Base-by-base conservation (phyloP, 129 eudicot species). In the Pulicaria dysenterica region DNA sequence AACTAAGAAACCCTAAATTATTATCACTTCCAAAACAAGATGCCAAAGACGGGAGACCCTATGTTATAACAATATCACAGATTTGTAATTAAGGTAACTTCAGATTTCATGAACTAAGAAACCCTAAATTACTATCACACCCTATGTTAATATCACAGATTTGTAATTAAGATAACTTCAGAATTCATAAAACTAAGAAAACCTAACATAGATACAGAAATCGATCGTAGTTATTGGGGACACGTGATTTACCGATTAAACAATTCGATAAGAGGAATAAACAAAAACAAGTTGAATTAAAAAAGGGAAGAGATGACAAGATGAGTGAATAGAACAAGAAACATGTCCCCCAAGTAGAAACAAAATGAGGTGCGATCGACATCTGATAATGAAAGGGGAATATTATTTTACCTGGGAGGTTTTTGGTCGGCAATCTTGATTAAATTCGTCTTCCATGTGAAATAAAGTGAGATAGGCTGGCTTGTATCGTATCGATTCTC, bases 271-370 rank as follows among this genome's bases (percentile, higher is more conserved):
- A 41, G 3, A 48, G 49, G 34, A 53, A 15, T 53, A 53, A 53
- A 39, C 8, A 39, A 39, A 74, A 19, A 53, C 72, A 64, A 19
- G 14, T 51, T 64, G 44, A 53, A 62, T 74, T 64, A 53, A 24
- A 41, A 41, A 53, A 36, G 11, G 10, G 16, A 49, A 49, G 0
- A 17, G 44, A 64, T 74, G 79, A 64, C 45, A 74, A 74, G 64
- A 64, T 64, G 3, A 6, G 17, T 42, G 73, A 74, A 65, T 50
- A 44, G 44, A 51, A 53, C 66, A 64, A 74, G 72, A 53, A 74
- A 15, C 19, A 44, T 74, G 72, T 56, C 9, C 43, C 24, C 54
- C 1, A 31, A 15, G 8, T 69, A 36, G 19, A 42, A 17, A 56
- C 55, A 70, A 2, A 19, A 5, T 12, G 40, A 70, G 7, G 53